Conservation (phyloP, 371 early-diverging fungal genomes). For the Thermomucor indicae-seudaticae region DNA sequence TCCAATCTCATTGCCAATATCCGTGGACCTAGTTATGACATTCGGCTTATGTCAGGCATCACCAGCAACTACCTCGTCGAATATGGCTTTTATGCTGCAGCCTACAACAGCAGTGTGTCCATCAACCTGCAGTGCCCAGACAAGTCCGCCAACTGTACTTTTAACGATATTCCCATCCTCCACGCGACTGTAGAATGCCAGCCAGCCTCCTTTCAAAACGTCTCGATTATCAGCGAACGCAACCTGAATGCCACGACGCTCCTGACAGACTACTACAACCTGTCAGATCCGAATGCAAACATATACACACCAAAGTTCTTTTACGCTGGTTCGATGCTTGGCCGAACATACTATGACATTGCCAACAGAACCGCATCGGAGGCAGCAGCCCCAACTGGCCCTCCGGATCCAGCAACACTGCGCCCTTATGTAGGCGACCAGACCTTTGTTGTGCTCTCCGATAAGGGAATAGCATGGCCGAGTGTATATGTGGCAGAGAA, state of each 20-base stretch:
- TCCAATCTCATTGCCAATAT: background rate
- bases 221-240: background rate
- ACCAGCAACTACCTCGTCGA: background rate
- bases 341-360: conserved; percentile 21
- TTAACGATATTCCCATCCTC: background rate
- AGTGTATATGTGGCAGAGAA: background rate
- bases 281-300: background rate
- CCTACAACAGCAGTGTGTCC: background rate
- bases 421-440: conserved; percentile 23
- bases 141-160: background rate
- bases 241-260: background rate
- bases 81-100: background rate
- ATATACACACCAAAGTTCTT: conserved; percentile 6
- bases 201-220: no score
- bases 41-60: background rate
- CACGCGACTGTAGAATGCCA: background rate
- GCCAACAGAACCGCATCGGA: conserved; percentile 14
- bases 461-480: background rate
- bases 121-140: background rate
- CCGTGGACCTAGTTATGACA: background rate
- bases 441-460: conserved; percentile 10
- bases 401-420: conserved; percentile 12
- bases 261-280: background rate
- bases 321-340: conserved; percentile 22
- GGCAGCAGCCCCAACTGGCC: background rate